Conservation (phyloP, 75 land plant genomes). For the Chamaecyparis obtusa region DNA sequence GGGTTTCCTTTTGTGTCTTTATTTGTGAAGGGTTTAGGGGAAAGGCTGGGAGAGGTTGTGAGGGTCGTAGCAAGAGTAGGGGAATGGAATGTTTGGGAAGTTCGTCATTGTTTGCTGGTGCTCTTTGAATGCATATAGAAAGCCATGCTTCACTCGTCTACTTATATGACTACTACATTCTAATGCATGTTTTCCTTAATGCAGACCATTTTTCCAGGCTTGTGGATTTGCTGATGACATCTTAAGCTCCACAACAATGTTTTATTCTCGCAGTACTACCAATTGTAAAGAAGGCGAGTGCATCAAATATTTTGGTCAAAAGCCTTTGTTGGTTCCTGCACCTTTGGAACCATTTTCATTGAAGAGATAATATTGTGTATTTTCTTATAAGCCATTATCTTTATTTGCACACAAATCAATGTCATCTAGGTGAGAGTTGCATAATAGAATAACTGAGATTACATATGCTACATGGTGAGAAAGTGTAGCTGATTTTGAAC, state of each 20-base stretch:
- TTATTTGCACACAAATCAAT: background rate
- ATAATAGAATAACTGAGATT: background rate
- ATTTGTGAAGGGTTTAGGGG: background rate
- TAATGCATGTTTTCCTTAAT: background rate
- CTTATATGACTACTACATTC: background rate
- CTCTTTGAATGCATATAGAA: background rate
- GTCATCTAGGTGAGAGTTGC: background rate
- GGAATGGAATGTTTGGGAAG: background rate
- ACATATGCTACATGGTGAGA: background rate
- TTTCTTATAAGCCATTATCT: background rate
- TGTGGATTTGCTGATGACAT: constrained; percentile 8
- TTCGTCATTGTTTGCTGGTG: background rate
- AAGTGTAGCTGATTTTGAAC: background rate
- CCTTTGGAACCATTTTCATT: constrained; percentile 4
- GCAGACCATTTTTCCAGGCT: constrained; percentile 8
- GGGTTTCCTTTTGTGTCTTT: background rate
- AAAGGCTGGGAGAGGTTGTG: too few species aligned
- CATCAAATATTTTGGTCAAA: constrained; percentile 9
- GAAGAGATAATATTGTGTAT: constrained; percentile 7
- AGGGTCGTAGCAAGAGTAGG: background rate
- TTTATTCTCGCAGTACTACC: background rate
- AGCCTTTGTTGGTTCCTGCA: constrained; percentile 7
- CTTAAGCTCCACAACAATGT: constrained; percentile 5
- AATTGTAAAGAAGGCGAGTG: background rate
- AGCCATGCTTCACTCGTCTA: background rate